Base-by-base conservation (phyloP, 2,329 filamentous ascomycete species). In the Pseudogymnoascus sp. region DNA sequence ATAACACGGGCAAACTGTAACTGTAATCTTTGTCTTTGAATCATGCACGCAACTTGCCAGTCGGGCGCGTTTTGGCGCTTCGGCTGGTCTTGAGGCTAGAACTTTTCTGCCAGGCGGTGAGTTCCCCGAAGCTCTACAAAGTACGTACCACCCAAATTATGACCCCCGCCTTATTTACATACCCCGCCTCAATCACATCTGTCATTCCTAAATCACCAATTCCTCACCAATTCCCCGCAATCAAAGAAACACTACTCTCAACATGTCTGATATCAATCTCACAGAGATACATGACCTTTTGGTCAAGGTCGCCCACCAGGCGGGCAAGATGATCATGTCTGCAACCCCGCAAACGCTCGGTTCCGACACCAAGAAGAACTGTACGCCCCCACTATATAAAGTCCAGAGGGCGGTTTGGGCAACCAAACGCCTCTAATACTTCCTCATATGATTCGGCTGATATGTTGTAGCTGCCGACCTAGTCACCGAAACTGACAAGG, bases 401-500 rank as follows among this genome's bases (percentile, higher is more conserved):
- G 59, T 7, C 29, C 29, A 15, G 29, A 56, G 29, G n/a, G 13
- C n/a, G 11, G 50, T 21, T 56, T 56, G 10, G n/a, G 50, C 26
- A 56, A 33, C 50, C n/a, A 56, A 37, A 26, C n/a, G 21, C 3
- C 13, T 31, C 59, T 9, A 26, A 26, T 62, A 0, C 26, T 29
- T 44, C 19, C 13, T 13, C 10, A 31, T 35, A 56, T 56, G 50
- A 59, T 35, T 19, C 31, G 23, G 13, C 53, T 65, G 44, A 65
- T 66, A 62, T 64, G 53, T 62, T 61, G 59, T 68, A 88, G 86
- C 86, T 62, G 84, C 84, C 69, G 86, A 89, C 71, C 83, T 89
- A 60, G 86, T 89, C 44, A 89, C 86, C 23, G 86, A 88, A 72
- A 83, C 84, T 19, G 86, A 89, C 75, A 80, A 85, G 71, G 84